Conservation (phyloP, 192 early-diverging fungal genomes). For the Coemansia sp. region DNA sequence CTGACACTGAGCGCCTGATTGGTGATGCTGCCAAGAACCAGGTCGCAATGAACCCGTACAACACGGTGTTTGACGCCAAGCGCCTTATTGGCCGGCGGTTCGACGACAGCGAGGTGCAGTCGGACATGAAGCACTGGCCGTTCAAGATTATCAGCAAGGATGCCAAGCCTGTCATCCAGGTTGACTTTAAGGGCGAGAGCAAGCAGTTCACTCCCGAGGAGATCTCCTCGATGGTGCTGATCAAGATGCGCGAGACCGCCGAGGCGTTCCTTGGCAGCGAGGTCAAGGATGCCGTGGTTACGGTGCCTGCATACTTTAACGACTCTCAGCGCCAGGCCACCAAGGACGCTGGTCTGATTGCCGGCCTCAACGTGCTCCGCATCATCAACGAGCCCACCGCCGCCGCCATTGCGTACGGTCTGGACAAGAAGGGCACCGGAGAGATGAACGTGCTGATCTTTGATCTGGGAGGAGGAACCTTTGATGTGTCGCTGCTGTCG, state of each 20-base stretch:
- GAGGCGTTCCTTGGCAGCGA: constrained; percentile 82
- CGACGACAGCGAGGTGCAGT: constrained; percentile 89
- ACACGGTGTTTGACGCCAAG: constrained; percentile 99
- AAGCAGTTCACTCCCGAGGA: constrained; percentile 96
- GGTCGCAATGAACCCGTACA: constrained; percentile 96
- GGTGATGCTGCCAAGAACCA: constrained; percentile 99
- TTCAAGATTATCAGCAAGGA: constrained; percentile 92
- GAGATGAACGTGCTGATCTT: constrained; percentile 95
- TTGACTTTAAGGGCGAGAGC: constrained; percentile 95
- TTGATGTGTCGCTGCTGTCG: constrained; percentile 95
- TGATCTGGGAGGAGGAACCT: constrained; percentile 97
- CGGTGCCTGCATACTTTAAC: constrained; percentile 98
- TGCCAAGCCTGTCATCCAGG: constrained; percentile 85
- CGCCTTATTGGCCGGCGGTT: constrained; percentile 96
- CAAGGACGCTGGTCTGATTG: constrained; percentile 97
- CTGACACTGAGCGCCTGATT: constrained; percentile 96
- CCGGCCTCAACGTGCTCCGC: constrained; percentile 96
- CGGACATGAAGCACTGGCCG: constrained; percentile 99
- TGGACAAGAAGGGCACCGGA: constrained; percentile 89
- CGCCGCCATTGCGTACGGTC: constrained; percentile 98
- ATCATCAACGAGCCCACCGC: constrained; percentile 99
- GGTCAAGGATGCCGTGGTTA: constrained; percentile 89
- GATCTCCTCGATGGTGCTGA: constrained; percentile 95
- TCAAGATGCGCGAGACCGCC: constrained; percentile 99
- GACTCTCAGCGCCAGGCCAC: constrained; percentile 99